Conservation (phyloP, 2,329 filamentous ascomycete genomes). For the Epichloe brachyelytri region DNA sequence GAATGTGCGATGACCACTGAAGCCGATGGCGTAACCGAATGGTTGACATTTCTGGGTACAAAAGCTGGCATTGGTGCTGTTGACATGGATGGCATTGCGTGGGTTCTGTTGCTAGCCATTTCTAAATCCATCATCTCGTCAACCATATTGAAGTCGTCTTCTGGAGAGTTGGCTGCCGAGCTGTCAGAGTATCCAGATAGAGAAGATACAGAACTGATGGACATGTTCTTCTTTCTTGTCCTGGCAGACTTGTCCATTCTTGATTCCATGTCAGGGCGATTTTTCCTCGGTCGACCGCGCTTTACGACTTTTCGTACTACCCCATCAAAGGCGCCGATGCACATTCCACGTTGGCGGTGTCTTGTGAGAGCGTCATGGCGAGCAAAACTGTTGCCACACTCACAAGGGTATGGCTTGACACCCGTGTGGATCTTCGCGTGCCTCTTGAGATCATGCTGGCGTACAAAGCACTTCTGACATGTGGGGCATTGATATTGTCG, state of each 20-base stretch:
- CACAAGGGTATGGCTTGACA: slow-evolving; percentile 88
- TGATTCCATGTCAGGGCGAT: slow-evolving; percentile 42
- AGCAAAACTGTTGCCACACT: slow-evolving; percentile 89
- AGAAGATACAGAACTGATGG: slow-evolving; percentile 36
- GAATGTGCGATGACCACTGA: slow-evolving; percentile 24
- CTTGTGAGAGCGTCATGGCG: slow-evolving; percentile 89
- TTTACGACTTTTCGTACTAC: slow-evolving; percentile 47
- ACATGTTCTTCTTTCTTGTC: slow-evolving; percentile 43
- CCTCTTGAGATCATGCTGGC: slow-evolving; percentile 92
- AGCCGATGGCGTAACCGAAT: slow-evolving; percentile 25
- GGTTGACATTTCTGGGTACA: slow-evolving; percentile 20
- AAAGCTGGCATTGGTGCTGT: slow-evolving; percentile 30
- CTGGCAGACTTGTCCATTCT: slow-evolving; percentile 42
- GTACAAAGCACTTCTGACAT: slow-evolving; percentile 91
- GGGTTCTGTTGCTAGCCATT: slow-evolving; percentile 13
- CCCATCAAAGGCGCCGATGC: slow-evolving; percentile 85
- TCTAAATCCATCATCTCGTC: slow-evolving; percentile 36
- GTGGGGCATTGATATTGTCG: slow-evolving; percentile 88
- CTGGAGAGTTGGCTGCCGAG: slow-evolving; percentile 41
- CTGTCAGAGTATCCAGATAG: slow-evolving; percentile 44
- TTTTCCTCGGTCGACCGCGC: slow-evolving; percentile 51
- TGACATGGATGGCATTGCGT: slow-evolving; percentile 26
- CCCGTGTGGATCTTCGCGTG: slow-evolving; percentile 96
- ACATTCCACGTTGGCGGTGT: slow-evolving; percentile 92
- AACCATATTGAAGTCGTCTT: slow-evolving; percentile 31